phyloP scores from a whole-genome alignment of 805 yeast species.

The Kodamaea leandrae region DNA sequence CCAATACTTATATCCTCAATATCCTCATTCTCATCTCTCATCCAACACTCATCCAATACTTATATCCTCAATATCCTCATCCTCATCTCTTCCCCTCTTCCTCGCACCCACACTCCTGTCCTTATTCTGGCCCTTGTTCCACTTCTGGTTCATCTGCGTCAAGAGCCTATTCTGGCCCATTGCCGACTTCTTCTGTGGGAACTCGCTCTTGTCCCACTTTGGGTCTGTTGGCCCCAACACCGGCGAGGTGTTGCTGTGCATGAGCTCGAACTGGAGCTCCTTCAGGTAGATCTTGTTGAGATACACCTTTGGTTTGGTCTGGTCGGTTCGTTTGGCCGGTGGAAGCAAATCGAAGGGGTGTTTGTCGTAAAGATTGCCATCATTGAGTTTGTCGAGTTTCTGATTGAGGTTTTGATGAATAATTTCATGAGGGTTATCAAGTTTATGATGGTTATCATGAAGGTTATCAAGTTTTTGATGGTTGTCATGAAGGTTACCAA shows the following conservation, averaged over 20 bases:
- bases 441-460: no score
- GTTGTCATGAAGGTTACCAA: no score
- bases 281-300: constrained; percentile 36
- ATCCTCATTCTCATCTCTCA: background rate
- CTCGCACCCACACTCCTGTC: background rate
- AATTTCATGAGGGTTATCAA: no score
- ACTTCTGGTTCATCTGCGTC: constrained; percentile 35
- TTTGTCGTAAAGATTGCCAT: no score
- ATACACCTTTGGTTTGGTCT: constrained; percentile 16
- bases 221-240: constrained; percentile 10
- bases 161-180: constrained; percentile 33
- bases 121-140: constrained; percentile 31
- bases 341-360: no score
- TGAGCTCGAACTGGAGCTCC: constrained; percentile 39
- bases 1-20: no score
- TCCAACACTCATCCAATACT: background rate
- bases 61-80: constrained; percentile 1
- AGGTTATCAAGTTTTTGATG: no score
- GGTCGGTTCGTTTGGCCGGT: background rate
- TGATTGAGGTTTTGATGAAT: no score
- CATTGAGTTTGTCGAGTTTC: no score
- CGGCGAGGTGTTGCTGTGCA: constrained; percentile 15
- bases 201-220: background rate
- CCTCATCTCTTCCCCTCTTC: background rate
- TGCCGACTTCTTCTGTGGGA: background rate